Evolutionary conservation across 306 rosid genomes (phyloP).

Genomic region (peach (Prunus persica)): Prunus_persica_NCBIv2 NC_034012.1:13849501-13850000

Average conservation of each 20-base stretch:
- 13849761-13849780: neutral
- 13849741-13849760: neutral
- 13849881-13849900: neutral
- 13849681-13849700: neutral
- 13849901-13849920: neutral
- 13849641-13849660: neutral
- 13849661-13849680: neutral
- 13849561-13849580: neutral
- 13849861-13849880: neutral
- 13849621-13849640: neutral
- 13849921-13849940: neutral
- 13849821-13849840: neutral
- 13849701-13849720: neutral
- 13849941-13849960: neutral
- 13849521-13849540: constrained; percentile 9
- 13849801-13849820: neutral
- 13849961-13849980: neutral
- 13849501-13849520: constrained; percentile 81
- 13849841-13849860: neutral
- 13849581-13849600: neutral
- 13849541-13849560: neutral
- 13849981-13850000: neutral
- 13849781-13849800: neutral
- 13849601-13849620: neutral
- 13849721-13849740: neutral